Conservation (phyloP, 345 rosid genomes). For the Gossypioides kirkii region DNA sequence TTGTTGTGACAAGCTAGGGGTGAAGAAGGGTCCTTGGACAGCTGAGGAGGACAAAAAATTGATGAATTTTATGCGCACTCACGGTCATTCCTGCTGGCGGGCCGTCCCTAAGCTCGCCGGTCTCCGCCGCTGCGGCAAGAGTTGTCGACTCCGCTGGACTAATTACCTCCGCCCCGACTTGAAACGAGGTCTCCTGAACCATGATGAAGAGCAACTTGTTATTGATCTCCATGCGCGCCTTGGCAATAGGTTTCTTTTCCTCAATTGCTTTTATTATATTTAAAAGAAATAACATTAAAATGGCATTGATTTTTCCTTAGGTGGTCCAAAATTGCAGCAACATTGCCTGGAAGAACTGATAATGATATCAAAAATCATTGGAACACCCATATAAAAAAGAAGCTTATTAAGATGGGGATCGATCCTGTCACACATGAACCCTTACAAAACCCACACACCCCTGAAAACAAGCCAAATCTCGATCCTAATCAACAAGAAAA, state of each 20-base stretch:
- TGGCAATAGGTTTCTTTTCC: constrained; percentile 53
- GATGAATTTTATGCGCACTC: constrained; percentile 49
- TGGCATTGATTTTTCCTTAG: constrained; percentile 22
- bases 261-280: too few relatives aligned
- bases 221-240: constrained; percentile 67
- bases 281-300: not conserved
- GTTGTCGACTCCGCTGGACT: constrained; percentile 83
- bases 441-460: constrained; percentile 6
- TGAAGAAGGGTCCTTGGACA: constrained; percentile 23
- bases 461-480: constrained; percentile 2
- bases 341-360: constrained; percentile 76
- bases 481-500: constrained; percentile 4
- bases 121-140: constrained; percentile 40
- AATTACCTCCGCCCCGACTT: constrained; percentile 75
- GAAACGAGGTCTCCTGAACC: constrained; percentile 61
- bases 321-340: constrained; percentile 84
- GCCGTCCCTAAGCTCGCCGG: constrained; percentile 48
- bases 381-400: too few relatives aligned
- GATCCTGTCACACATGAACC: constrained; percentile 67
- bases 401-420: constrained; percentile 42
- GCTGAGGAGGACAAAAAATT: constrained; percentile 61
- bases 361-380: constrained; percentile 9
- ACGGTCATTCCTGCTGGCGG: constrained; percentile 72
- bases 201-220: constrained; percentile 50
- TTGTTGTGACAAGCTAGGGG: constrained; percentile 56